phyloP scores from a whole-genome alignment of 164 flowering plant genomes.

The Platanus orientalis region DNA sequence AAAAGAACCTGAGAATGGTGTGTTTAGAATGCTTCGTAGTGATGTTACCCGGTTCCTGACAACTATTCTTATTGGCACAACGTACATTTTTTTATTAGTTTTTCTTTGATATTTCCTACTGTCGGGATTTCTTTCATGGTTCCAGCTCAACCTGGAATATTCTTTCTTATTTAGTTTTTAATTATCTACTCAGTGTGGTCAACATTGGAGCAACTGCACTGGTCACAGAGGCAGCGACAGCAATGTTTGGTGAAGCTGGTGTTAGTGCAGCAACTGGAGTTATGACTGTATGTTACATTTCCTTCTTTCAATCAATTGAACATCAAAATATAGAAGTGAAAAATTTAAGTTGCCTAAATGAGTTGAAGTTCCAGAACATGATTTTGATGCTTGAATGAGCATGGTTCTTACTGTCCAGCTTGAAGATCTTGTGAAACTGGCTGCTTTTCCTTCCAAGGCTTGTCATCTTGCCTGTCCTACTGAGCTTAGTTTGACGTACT shows the following conservation, averaged over 20 bases:
- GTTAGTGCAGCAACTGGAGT: slow-evolving; percentile 97
- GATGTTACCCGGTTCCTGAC: slow-evolving; percentile 98
- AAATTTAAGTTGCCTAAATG: not conserved
- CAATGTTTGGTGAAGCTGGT: slow-evolving; percentile 98
- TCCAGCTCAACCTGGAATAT: slow-evolving; percentile 10
- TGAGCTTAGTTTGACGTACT: not conserved
- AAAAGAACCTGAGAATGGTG: slow-evolving; percentile 88
- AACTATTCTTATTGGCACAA: slow-evolving; percentile 97
- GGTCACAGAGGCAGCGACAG: slow-evolving; percentile 97
- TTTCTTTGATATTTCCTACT: slow-evolving; percentile 3
- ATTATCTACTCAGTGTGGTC: slow-evolving; percentile 61
- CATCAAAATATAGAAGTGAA: slow-evolving; percentile 4
- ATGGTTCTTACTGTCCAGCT: no score
- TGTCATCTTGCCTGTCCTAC: not conserved
- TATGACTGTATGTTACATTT: slow-evolving; percentile 71
- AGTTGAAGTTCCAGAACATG: slow-evolving; percentile 5
- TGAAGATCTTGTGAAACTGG: not conserved
- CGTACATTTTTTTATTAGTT: slow-evolving; percentile 42
- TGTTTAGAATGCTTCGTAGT: slow-evolving; percentile 86
- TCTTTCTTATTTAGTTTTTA: slow-evolving; percentile 20
- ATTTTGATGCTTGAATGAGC: not conserved
- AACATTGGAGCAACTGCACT: slow-evolving; percentile 98
- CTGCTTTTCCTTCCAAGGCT: not conserved
- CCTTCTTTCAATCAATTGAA: slow-evolving; percentile 3
- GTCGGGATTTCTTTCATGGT: slow-evolving; percentile 1